Conservation (phyloP, 2,329 filamentous ascomycete species). For the Stachybotrys echinatus region DNA sequence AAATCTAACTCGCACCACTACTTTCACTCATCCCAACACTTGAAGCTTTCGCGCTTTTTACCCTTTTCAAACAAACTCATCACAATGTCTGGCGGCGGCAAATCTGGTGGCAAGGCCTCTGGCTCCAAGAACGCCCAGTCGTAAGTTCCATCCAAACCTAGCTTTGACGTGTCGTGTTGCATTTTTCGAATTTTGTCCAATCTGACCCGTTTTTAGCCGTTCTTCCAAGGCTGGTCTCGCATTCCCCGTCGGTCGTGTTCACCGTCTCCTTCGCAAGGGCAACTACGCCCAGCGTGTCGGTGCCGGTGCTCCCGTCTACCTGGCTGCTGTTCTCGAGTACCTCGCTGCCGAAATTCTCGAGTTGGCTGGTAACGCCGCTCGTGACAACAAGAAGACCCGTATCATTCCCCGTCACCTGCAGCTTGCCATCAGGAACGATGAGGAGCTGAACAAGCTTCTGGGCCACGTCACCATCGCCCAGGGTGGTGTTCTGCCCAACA, state of each 20-base stretch:
- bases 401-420: slow-evolving; percentile 99
- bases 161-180: no score
- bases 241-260: slow-evolving; percentile 98
- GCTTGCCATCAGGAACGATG: slow-evolving; percentile 98
- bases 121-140: slow-evolving; percentile 99
- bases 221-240: slow-evolving; percentile 99
- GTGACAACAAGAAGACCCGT: slow-evolving; percentile 99
- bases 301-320: slow-evolving; percentile 96
- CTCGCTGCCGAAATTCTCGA: slow-evolving; percentile 98
- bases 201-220: slow-evolving; percentile 52
- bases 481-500: slow-evolving; percentile 95
- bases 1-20: slow-evolving; percentile 13
- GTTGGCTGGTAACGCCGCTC: slow-evolving; percentile 95
- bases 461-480: slow-evolving; percentile 96
- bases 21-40: slow-evolving; percentile 6
- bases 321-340: slow-evolving; percentile 96
- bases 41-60: not conserved
- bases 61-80: slow-evolving; percentile 21
- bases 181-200: not conserved
- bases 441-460: slow-evolving; percentile 98
- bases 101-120: slow-evolving; percentile 99
- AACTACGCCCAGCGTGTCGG: slow-evolving; percentile 99
- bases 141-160: slow-evolving; percentile 53
- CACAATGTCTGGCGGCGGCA: slow-evolving; percentile 99
- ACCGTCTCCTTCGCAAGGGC: slow-evolving; percentile 97